Evolutionary conservation across 345 rosid species (phyloP).

Genomic region (Excoecaria cochinchinensis): DNA sequence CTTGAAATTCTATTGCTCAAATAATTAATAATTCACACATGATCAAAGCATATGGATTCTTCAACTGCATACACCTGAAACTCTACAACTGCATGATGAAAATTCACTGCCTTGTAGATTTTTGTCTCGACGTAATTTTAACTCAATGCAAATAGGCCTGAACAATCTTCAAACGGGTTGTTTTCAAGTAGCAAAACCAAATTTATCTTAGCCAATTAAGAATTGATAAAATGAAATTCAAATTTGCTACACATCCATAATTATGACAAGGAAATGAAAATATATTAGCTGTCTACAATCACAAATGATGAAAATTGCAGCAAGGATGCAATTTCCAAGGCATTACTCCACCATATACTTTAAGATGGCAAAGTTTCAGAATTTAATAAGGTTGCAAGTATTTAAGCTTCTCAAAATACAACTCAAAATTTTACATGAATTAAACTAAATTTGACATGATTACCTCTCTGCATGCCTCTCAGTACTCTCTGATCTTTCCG

Average conservation of each 20-base stretch:
- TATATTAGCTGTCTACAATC: neutral
- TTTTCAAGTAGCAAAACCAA: neutral
- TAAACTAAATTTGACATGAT: conserved; percentile 13
- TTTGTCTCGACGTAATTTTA: neutral
- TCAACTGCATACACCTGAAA: neutral
- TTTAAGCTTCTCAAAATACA: neutral
- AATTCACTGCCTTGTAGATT: neutral
- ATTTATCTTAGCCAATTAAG: neutral
- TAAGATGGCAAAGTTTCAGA: neutral
- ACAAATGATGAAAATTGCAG: neutral
- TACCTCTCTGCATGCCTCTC: conserved; percentile 96
- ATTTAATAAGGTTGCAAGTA: neutral
- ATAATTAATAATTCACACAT: neutral
- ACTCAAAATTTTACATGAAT: neutral
- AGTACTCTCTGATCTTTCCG: conserved; percentile 78
- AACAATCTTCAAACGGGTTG: neutral
- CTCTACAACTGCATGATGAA: neutral
- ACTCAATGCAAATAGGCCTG: neutral
- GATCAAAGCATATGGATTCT: neutral
- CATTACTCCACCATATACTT: neutral
- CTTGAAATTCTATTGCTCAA: neutral
- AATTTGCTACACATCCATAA: neutral
- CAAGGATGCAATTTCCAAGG: too few relatives aligned
- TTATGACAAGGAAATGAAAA: neutral
- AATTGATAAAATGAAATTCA: neutral